phyloP scores from a whole-genome alignment of 345 rosid species.

The Rhizophora apiculata region DNA sequence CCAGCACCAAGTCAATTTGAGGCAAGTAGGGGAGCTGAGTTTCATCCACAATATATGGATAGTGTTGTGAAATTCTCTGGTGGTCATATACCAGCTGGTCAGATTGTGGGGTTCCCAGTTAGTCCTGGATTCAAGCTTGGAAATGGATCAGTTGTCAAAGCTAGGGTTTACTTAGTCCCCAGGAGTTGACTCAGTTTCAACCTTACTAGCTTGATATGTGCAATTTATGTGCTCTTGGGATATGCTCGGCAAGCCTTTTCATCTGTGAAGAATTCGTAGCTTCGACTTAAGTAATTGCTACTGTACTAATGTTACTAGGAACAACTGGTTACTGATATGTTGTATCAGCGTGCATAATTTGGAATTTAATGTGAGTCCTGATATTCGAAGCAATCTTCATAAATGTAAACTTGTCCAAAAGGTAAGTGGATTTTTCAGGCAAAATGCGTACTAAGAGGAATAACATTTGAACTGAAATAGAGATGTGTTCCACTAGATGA shows the following conservation, averaged over 20 bases:
- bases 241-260: neutral
- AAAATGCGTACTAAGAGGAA: too few relatives aligned
- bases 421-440: too few relatives aligned
- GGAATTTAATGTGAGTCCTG: neutral
- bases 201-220: neutral
- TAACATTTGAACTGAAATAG: too few relatives aligned
- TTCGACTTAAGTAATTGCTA: neutral
- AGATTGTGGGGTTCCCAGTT: slow-evolving; percentile 74
- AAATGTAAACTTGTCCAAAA: too few relatives aligned
- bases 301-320: too few relatives aligned
- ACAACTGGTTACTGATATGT: too few relatives aligned
- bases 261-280: neutral
- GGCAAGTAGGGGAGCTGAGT: slow-evolving; percentile 78
- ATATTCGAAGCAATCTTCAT: too few relatives aligned
- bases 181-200: slow-evolving; percentile 25
- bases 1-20: slow-evolving; percentile 82
- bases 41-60: slow-evolving; percentile 81
- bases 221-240: neutral
- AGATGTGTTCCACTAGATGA: too few relatives aligned
- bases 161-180: slow-evolving; percentile 72
- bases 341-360: too few relatives aligned
- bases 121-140: slow-evolving; percentile 89
- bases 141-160: slow-evolving; percentile 69
- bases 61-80: slow-evolving; percentile 63
- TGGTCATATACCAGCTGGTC: slow-evolving; percentile 65